Evolutionary conservation across 23 red algal species (phyloP), one percentile per base, ranked within the genome.

Genomic region (Cyanidiococcus yangmingshanensis): DNA sequence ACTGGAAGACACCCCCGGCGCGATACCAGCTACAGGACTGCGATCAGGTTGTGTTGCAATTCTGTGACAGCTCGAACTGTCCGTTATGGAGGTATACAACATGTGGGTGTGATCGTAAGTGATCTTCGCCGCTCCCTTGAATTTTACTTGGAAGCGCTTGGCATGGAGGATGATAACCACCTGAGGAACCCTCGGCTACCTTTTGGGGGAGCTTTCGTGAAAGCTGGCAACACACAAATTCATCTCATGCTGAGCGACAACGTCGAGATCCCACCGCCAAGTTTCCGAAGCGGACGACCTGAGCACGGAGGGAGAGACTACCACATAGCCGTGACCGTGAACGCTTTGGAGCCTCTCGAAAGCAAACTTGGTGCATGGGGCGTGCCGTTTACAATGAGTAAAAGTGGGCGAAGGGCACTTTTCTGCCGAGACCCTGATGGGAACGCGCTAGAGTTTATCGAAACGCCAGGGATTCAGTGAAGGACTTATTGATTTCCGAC

Each of bases 391-490:
- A 96, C 92, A 17, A 82, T 78, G 39, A 90, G 87, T 68, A 87
- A 51, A 76, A 96, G 92, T 68, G 92, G 92, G 24, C 76, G 92
- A 40, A 82, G 83, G 16, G 92, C 92, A 59, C 68, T 96, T 2
- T 96, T 96, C 80, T 87, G 83, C 24, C 68, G 92, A 1, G 92
- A 96, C 63, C 74, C 79, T 16, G 92, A 96, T 57, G 76, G 83
- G 17, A 96, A 96, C 76, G 92, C 92, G 24, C 59, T 96, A 2
- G 92, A 96, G 77, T 90, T 96, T 84, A 88, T 96, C 2, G 92
- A 96, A 50, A 75, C 51, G 0, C 63, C 63, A 7, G 63, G 16
- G 63, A 12, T 71, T 25, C n/a, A 7, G 63, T 7, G 3, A 35
- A 25, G 63, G 3, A 7, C 63, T 35, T 25, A 12, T 25, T 71